A percentile compares a stretch with the other conserved stretches of the same genome.
Evolutionary conservation across 257 asterid genomes (phyloP).

Genomic region (Nicotiana attenuata): DNA sequence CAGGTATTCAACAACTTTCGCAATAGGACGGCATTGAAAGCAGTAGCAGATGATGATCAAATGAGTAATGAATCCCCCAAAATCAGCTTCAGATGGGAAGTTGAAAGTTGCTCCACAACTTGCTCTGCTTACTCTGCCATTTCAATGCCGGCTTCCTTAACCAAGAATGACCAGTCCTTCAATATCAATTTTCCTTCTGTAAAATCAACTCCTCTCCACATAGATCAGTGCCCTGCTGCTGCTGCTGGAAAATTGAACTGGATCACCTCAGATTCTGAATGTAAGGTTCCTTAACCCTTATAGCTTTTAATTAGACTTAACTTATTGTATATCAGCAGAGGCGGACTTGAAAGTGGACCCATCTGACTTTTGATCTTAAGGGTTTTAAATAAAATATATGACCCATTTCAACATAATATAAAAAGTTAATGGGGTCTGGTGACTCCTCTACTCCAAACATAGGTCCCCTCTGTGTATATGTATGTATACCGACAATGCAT

Average conservation of each 20-base stretch:
- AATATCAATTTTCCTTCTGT: constrained; percentile 24
- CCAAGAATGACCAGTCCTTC: constrained; percentile 20
- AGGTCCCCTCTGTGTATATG: too few relatives aligned
- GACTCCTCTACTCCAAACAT: too few relatives aligned
- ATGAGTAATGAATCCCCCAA: constrained; percentile 72
- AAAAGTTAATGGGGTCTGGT: too few relatives aligned
- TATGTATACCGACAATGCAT: too few relatives aligned
- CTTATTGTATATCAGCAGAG: too few relatives aligned
- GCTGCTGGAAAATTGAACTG: constrained; percentile 30
- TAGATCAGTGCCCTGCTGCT: neutral
- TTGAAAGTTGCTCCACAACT: constrained; percentile 63
- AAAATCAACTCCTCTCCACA: constrained; percentile 39
- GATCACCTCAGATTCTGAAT: constrained; percentile 88
- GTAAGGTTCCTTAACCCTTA: constrained; percentile 25
- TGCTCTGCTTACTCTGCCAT: constrained; percentile 41
- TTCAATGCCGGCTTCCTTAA: constrained; percentile 4
- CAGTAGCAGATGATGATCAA: constrained; percentile 50
- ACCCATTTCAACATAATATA: too few relatives aligned
- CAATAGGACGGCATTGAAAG: constrained; percentile 39
- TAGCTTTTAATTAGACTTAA: neutral
- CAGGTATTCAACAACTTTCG: constrained; percentile 59
- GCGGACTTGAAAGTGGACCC: too few relatives aligned
- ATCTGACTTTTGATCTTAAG: too few relatives aligned
- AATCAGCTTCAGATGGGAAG: constrained; percentile 77
- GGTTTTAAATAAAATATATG: too few relatives aligned